Percentiles rank a stretch among this genome's conserved stretches.
Conservation (phyloP, 192 early-diverging fungal species). For the Umbelopsis ramanniana region DNA sequence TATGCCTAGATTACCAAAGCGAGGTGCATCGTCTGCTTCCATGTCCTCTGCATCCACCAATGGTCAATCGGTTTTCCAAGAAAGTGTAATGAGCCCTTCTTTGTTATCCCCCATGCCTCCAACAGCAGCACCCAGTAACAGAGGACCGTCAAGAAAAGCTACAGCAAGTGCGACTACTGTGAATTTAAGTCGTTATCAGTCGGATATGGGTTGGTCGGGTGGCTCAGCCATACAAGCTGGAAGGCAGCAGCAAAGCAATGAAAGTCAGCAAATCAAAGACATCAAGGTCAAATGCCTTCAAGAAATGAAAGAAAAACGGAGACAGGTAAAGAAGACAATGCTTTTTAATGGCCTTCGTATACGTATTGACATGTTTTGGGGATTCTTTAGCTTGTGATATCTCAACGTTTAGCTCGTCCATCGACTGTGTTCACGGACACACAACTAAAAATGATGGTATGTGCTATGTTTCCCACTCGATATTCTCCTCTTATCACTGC, state of each 20-base stretch:
- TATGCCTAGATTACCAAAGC: too few relatives aligned
- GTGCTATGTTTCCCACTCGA: not conserved
- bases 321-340: not conserved
- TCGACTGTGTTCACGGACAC: slow-evolving; percentile 27
- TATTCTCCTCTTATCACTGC: not conserved
- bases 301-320: slow-evolving; percentile 9
- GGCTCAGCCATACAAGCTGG: not conserved
- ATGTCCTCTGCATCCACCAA: too few relatives aligned
- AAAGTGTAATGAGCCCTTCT: not conserved
- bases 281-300: slow-evolving; percentile 1
- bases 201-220: not conserved
- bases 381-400: not conserved
- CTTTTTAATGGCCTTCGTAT: not conserved
- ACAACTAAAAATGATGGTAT: slow-evolving; percentile 26
- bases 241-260: not conserved
- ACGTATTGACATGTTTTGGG: not conserved
- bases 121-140: not conserved
- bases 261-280: not conserved
- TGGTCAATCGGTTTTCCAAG: too few relatives aligned
- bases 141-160: not conserved
- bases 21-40: too few relatives aligned
- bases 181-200: not conserved
- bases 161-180: not conserved
- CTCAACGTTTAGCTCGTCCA: slow-evolving; percentile 1
- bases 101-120: not conserved